These are phyloP conservation scores for Fusarium fracticaudum DNA, from an alignment of 2,329 filamentous ascomycete genomes.

Conservation along the genomic window DNA sequence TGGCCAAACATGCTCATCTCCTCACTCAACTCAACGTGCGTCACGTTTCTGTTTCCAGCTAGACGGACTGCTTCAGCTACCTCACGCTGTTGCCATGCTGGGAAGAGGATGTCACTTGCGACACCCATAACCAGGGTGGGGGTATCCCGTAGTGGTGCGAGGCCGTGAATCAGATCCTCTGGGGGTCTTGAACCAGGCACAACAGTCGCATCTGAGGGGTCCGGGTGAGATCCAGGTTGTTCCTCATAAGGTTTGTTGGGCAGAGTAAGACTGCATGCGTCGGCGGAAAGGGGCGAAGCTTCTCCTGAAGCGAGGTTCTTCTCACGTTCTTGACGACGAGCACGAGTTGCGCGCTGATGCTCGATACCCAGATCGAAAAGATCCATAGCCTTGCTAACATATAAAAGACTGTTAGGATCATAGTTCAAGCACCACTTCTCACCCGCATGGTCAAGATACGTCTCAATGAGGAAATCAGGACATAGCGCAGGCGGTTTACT, in stretches of 20 bases:
- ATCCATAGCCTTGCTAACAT: constrained; percentile 99
- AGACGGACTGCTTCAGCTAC: constrained; percentile 84
- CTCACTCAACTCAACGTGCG: constrained; percentile 91
- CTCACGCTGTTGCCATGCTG: constrained; percentile 97
- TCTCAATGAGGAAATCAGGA: constrained; percentile 97
- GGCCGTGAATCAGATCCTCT: constrained; percentile 79
- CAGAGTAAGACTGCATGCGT: constrained; percentile 79
- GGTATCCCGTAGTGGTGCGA: constrained; percentile 76
- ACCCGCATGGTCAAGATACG: constrained; percentile 95
- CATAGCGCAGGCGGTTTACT: constrained; percentile 91
- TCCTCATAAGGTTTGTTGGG: constrained; percentile 89
- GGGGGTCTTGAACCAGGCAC: constrained; percentile 66
- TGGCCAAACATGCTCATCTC: constrained; percentile 96
- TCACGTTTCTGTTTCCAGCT: constrained; percentile 82
- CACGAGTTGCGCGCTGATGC: constrained; percentile 71
- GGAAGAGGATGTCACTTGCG: constrained; percentile 94
- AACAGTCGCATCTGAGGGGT: constrained; percentile 43
- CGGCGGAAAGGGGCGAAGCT: constrained; percentile 54
- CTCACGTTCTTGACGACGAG: constrained; percentile 70
- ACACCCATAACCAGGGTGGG: constrained; percentile 92
- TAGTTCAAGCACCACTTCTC: constrained; percentile 99
- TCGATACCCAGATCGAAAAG: constrained; percentile 87
- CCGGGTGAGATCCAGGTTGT: constrained; percentile 65
- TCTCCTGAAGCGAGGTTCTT: constrained; percentile 65
- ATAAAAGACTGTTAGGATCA: constrained; percentile 93